Conservation (phyloP, 345 rosid species). For the Gossypium stocksii region DNA sequence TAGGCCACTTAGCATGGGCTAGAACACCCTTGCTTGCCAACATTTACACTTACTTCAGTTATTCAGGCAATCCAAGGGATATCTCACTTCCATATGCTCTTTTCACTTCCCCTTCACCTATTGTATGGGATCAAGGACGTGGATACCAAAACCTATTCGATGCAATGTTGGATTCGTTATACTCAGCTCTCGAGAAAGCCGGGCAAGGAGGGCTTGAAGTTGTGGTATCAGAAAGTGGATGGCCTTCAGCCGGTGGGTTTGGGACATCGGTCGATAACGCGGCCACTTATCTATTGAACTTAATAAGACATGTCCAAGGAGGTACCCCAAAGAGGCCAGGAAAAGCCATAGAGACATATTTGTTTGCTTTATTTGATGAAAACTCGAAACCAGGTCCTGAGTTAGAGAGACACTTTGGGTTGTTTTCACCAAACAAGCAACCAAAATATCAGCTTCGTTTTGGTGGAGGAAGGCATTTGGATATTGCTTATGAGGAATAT, state of each 20-base stretch:
- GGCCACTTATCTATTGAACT: slow-evolving; percentile 20
- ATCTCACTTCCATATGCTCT: slow-evolving; percentile 20
- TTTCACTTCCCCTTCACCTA: slow-evolving; percentile 19
- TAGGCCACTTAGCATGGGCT: slow-evolving; percentile 16
- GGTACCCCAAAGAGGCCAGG: slow-evolving; percentile 35
- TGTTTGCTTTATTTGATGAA: slow-evolving; percentile 42
- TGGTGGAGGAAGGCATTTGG: slow-evolving; percentile 13
- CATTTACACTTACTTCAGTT: slow-evolving; percentile 30
- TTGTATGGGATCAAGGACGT: slow-evolving; percentile 17
- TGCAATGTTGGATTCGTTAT: slow-evolving; percentile 28
- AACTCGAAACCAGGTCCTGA: slow-evolving; percentile 18
- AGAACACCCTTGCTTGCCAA: slow-evolving; percentile 36
- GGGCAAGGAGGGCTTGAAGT: slow-evolving; percentile 16
- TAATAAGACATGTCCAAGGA: slow-evolving; percentile 23
- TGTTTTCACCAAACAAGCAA: slow-evolving; percentile 29
- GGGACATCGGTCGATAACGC: slow-evolving; percentile 23
- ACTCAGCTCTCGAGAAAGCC: slow-evolving; percentile 24
- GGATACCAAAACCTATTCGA: slow-evolving; percentile 30
- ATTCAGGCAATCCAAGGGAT: slow-evolving; percentile 2
- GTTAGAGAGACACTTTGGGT: slow-evolving; percentile 34
- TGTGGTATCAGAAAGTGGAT: slow-evolving; percentile 33
- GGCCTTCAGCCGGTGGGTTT: slow-evolving; percentile 28
- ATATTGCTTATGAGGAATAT: slow-evolving; percentile 1
- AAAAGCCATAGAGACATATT: slow-evolving; percentile 27
- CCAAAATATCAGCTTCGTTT: slow-evolving; percentile 20